These are phyloP conservation scores for Coelastrella sp. DNA, from an alignment of 139 green algal species.

Conservation along the genomic window DNA sequence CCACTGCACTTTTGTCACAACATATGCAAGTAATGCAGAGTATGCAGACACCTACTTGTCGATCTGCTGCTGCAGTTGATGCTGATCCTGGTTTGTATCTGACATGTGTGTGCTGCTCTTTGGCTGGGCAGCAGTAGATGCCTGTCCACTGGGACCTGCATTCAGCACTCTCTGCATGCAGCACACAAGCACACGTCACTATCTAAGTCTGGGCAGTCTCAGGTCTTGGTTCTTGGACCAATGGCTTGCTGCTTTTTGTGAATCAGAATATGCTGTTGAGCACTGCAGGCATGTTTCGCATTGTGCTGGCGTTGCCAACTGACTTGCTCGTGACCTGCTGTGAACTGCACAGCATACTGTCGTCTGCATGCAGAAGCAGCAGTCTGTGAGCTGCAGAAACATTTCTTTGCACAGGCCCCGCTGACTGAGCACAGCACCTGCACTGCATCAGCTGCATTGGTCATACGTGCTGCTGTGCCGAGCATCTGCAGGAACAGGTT, in stretches of 20 bases:
- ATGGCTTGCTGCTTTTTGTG: too few species aligned
- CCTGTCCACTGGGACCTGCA: not conserved
- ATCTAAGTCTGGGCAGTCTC: too few species aligned
- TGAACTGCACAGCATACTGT: too few species aligned
- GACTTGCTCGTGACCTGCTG: too few species aligned
- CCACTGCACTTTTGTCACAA: too few species aligned
- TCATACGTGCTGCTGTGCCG: constrained; percentile 53
- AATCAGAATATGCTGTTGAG: not conserved
- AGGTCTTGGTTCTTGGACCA: too few species aligned
- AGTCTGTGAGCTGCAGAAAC: not conserved
- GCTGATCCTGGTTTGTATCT: not conserved
- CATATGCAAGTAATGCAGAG: too few species aligned
- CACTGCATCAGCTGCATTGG: constrained; percentile 52
- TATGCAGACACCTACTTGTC: not conserved
- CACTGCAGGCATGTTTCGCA: not conserved
- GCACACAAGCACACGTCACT: not conserved
- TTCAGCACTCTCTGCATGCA: not conserved
- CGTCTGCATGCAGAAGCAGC: not conserved
- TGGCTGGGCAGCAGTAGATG: not conserved
- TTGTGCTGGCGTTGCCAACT: too few species aligned
- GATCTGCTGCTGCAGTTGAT: not conserved
- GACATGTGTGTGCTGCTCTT: not conserved
- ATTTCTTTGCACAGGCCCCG: not conserved
- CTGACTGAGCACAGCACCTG: constrained; percentile 43
- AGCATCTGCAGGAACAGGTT: constrained; percentile 89